Percentiles rank a stretch among this genome's conserved stretches.
These are phyloP conservation scores for Fusarium albidum DNA, from an alignment of 2,329 filamentous ascomycete genomes.

Conservation along the genomic window DNA sequence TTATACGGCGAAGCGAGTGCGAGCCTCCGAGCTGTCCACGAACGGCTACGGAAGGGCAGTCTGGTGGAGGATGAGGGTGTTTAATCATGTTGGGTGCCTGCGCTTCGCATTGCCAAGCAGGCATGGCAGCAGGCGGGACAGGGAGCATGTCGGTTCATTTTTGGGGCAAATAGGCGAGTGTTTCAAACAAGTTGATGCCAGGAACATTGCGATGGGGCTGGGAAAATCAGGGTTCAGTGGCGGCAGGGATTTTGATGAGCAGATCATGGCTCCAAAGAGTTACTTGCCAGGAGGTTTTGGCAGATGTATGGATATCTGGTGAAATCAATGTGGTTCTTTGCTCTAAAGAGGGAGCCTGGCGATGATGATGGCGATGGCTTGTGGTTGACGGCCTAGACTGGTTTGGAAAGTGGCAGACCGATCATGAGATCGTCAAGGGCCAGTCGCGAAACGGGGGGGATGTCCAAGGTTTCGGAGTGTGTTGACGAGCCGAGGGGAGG, in stretches of 20 bases:
- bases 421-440: slow-evolving; percentile 14
- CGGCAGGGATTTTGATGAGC: slow-evolving; percentile 13
- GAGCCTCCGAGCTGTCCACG: slow-evolving; percentile 35
- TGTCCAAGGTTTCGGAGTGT: slow-evolving; percentile 13
- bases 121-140: too few relatives aligned
- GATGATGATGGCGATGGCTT: slow-evolving; percentile 7
- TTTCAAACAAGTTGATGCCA: slow-evolving; percentile 11
- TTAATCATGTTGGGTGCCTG: neutral
- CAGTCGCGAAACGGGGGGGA: neutral
- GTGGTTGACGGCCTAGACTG: neutral
- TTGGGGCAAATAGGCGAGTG: neutral
- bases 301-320: slow-evolving; percentile 3
- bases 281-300: neutral
- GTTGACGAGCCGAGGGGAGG: slow-evolving; percentile 10
- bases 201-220: slow-evolving; percentile 2
- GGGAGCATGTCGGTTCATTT: neutral
- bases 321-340: slow-evolving; percentile 1
- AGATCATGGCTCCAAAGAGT: too few relatives aligned
- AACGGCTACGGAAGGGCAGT: slow-evolving; percentile 21
- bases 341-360: slow-evolving; percentile 7
- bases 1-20: slow-evolving; percentile 30
- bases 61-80: neutral
- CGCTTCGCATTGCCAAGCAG: neutral
- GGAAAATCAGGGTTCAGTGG: slow-evolving; percentile 31
- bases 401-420: slow-evolving; percentile 2